Percentiles rank a stretch among this genome's conserved stretches.
Conservation (phyloP, 345 rosid species). For the Eucalyptus fibrosa region DNA sequence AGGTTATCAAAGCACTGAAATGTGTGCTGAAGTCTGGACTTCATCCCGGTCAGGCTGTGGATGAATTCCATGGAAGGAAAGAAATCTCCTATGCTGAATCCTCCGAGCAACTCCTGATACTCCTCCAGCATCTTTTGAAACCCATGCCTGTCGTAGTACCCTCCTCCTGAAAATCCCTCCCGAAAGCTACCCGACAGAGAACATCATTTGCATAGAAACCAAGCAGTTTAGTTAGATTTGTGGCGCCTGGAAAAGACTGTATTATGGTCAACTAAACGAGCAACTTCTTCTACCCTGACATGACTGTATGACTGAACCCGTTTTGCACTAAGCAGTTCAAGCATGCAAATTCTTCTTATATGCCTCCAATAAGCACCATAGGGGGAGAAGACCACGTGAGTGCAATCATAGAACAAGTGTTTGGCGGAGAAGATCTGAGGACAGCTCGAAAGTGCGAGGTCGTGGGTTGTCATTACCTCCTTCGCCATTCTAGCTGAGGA, state of each 20-base stretch:
- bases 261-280: conserved; percentile 8
- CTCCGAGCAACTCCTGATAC: conserved; percentile 19
- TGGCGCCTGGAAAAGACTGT: neutral
- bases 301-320: conserved; percentile 20
- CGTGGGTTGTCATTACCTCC: conserved; percentile 30
- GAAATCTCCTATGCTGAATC: conserved; percentile 22
- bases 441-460: conserved; percentile 17
- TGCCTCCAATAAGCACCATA: conserved; percentile 26
- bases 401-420: conserved; percentile 18
- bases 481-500: conserved; percentile 25
- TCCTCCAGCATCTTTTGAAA: conserved; percentile 41
- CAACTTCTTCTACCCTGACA: conserved; percentile 26
- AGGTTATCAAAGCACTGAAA: conserved; percentile 18
- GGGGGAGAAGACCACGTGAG: conserved; percentile 20
- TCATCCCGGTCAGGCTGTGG: conserved; percentile 21
- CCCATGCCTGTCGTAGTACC: conserved; percentile 20
- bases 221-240: conserved; percentile 11
- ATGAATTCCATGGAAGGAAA: conserved; percentile 30
- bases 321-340: conserved; percentile 20
- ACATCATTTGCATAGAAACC: conserved; percentile 15
- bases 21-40: conserved; percentile 8
- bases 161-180: conserved; percentile 11
- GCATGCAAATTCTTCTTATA: conserved; percentile 18
- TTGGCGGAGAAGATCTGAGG: conserved; percentile 24
- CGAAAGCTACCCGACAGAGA: conserved; percentile 17